Evolutionary conservation across 2,329 filamentous ascomycete genomes (phyloP), one percentile per base, ranked within the genome.

Genomic region (Apiospora koreana): DNA sequence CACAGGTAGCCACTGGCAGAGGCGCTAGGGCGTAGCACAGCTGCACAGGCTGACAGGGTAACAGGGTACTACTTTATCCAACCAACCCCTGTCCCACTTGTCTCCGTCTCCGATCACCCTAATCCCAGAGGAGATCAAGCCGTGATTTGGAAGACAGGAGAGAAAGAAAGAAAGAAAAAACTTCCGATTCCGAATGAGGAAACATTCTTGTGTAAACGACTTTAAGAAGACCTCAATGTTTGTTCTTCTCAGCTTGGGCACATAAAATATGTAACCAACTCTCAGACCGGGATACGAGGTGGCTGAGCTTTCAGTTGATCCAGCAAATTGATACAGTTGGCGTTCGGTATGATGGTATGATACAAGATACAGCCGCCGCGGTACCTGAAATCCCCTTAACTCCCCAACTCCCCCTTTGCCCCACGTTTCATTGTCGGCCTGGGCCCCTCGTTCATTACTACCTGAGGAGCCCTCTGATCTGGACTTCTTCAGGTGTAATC

Each of bases 41-140:
- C 35, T 38, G 9, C 5, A 42, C 41, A 12, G 14, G 25, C 48
- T 31, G 25, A 12, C 41, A 42, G 48, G 25, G 14, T 48, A 31
- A 23, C 25, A 31, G 25, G 50, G 28, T 28, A 18, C 50, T 58
- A 25, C 48, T 28, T 14, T 35, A 35, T 1, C 6, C 5, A 31
- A 3, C 12, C 14, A 50, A 54, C 48, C 48, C 48, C 48, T 54
- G 23, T 25, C 48, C 28, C 54, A 58, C 50, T 58, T 21, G 50
- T 9, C 21, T 62, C 31, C 21, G 54, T 62, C 54, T 62, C 31
- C 54, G 54, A 62, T 62, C 54, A 62, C 18, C 31, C 54, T 62
- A 38, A 62, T 62, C 54, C 54, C 18, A 38, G 54, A 62, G 54
- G 21, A 62, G 54, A 62, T 62, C 54, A 38, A 38, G 54, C 54